Evolutionary conservation across 2,329 filamentous ascomycete genomes (phyloP).

Genomic region (Aschersonia sp.): DNA sequence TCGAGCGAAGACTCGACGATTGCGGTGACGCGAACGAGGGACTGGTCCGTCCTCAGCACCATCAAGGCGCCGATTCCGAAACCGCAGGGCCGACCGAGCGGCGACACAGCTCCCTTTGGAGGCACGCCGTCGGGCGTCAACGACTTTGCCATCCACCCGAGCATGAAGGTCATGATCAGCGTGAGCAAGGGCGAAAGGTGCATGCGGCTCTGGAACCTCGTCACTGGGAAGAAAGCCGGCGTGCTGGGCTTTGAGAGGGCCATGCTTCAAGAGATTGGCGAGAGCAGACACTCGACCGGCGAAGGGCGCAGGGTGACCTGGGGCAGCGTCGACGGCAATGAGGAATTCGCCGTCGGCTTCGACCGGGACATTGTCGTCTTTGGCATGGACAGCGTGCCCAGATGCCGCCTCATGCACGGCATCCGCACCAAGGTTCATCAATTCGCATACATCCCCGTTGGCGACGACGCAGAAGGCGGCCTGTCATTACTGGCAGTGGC

Average conservation of each 20-base stretch:
- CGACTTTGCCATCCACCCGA: conserved; percentile 88
- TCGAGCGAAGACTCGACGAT: conserved; percentile 84
- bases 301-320: conserved; percentile 75
- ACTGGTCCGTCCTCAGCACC: conserved; percentile 76
- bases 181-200: conserved; percentile 80
- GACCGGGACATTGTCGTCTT: conserved; percentile 76
- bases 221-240: conserved; percentile 90
- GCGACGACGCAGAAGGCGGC: conserved; percentile 19
- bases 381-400: conserved; percentile 74
- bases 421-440: conserved; percentile 71
- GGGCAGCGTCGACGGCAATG: conserved; percentile 53
- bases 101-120: conserved; percentile 74
- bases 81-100: conserved; percentile 63
- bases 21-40: conserved; percentile 70
- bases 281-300: conserved; percentile 61
- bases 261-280: conserved; percentile 60
- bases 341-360: conserved; percentile 82
- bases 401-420: conserved; percentile 54
- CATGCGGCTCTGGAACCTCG: conserved; percentile 92
- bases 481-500: conserved; percentile 55
- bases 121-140: conserved; percentile 80
- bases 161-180: conserved; percentile 91
- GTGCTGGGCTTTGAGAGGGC: conserved; percentile 72
- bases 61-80: conserved; percentile 85
- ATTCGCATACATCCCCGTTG: conserved; percentile 51